Base-by-base conservation (phyloP, 768 basidiomycete genomes). In the Agaricus blazei region DNA sequence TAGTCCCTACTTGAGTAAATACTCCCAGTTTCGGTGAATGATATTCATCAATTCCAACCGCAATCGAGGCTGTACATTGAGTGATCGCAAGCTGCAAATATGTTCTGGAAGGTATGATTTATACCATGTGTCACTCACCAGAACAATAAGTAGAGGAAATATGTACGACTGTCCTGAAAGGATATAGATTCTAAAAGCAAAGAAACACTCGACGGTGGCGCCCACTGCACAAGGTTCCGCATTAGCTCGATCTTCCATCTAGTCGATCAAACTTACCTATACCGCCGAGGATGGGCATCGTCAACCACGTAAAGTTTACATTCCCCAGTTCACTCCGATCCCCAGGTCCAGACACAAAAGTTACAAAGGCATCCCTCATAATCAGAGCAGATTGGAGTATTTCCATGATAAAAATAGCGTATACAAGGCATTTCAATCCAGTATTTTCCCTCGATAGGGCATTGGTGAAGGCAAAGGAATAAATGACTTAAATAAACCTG, bases 401-500 rank as follows among this genome's bases (percentile, higher is more conserved):
- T 46, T 70, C 70, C 26, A 70, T 12, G 6, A 60, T 19, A 23
- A 68, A 62, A 8, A 66, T 48, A 4, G 45, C 26, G 44, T 70
- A 70, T 9, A 71, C 68, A 12, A 67, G 47, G 15, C 49, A 12
- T 47, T 70, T 70, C 61, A 66, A 62, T 23, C 64, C 57, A 23
- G 58, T n/a, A 4, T 60, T 62, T 44, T 72, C 71, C 36, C 52
- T 53, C 23, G 52, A 44, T 4, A 44, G 44, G 43, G 29, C 42
- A 1, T 63, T 67, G 4, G 66, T 65, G 54, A 70, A 70, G 9
- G 64, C 66, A 3, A 64, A 41, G 46, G 67, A 68, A 44, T 72
- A 72, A 37, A 65, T 65, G 40, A 70, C 71, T 72, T 24, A 5
- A 26, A n/a, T 38, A n/a, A 51, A 42, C 41, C 14, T 3, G 23